Evolutionary conservation across 2,329 filamentous ascomycete species (phyloP), one percentile per base, ranked within the genome.

Genomic region (Corinectria fuckeliana): DNA sequence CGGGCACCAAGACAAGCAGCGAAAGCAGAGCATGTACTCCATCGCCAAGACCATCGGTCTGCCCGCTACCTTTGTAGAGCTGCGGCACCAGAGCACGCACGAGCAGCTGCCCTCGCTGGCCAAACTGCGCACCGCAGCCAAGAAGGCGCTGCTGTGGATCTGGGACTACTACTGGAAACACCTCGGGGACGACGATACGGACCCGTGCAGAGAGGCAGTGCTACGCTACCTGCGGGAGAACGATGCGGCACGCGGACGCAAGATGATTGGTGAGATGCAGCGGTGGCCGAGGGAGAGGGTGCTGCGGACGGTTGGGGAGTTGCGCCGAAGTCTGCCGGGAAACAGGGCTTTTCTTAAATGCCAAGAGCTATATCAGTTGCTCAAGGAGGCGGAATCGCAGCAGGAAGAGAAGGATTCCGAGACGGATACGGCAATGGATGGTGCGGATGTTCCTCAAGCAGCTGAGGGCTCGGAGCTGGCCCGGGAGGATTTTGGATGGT

Each of bases 51-150:
- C 82, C 36, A 85, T 92, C 57, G 87, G 85, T 0, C 77, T 93
- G 57, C 90, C 90, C 0, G 87, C 89, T 0, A 89, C 90, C 0
- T 96, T 97, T 75, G 92, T 97, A 53, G 93, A 96, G 79, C 81
- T 96, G 58, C 86, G 93, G 44, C 93, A 97, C 74, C 91, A 96
- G 77, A 91, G 91, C 41, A 96, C 93, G 38, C 93, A 98, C 74
- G 91, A 96, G 75, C 91, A 93, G 72, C 80, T 97, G 56, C 93
- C 93, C 0, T 88, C 89, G 1, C 80, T 97, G 52, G 82, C 85
- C 10, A 88, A 92, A 63, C 80, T 97, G 62, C 85, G 92, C 51
- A 82, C 83, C 32, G 90, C 90, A 1, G 86, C 90, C 1, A 78
- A 82, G 63, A 86, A 89, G 68, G 91, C 90, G 1, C 80, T 97